Base-by-base conservation (phyloP, 2,329 filamentous ascomycete genomes). In the Akanthomyces muscarius region DNA sequence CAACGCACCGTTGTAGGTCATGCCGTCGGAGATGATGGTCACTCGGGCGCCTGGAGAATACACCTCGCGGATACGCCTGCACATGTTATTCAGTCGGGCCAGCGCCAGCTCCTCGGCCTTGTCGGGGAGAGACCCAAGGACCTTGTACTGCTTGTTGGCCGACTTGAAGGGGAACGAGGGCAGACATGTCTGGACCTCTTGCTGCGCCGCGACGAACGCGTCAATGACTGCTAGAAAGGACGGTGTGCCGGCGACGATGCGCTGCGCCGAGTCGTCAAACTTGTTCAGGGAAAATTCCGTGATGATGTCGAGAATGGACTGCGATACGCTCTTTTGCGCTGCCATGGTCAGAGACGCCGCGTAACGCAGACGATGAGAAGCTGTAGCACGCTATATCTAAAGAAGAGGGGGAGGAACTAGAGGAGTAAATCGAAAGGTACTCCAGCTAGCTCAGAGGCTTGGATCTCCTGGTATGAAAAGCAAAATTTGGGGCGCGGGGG, bases 1-100 rank as follows among this genome's bases (percentile, higher is more conserved):
- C 28, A 18, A 68, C 71, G 30, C 67, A 81, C 81, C 82, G 63
- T 83, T 84, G 51, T 84, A 85, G 1, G 81, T 78, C 18, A 84
- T 72, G 0, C 82, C 82, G 66, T 84, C 82, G 0, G 82, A 83
- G 11, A 81, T 76, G 44, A 85, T 83, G 21, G 75, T 77, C 2
- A 70, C 63, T 13, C 66, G 48, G 1, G 72, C 72, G 1, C 72
- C 72, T 5, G 72, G 71, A 0, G 48, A 6, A n/a, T 74, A 74
- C 1, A 72, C 44, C 2, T 72, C 61, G 0, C 62, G 30, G n/a
- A 74, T 72, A 4, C 66, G 63, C 2, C 36, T 25, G n/a, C 72
- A 74, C 66, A 74, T 71, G 16, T 59, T 63, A 23, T 74, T 69
- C 2, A 74, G 48, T 0, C 70, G 65, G 1, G 60, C 65, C 0